Evolutionary conservation across 768 basidiomycete genomes (phyloP), one percentile per base, ranked within the genome.

Genomic region (Leccinum aurantiacum): DNA sequence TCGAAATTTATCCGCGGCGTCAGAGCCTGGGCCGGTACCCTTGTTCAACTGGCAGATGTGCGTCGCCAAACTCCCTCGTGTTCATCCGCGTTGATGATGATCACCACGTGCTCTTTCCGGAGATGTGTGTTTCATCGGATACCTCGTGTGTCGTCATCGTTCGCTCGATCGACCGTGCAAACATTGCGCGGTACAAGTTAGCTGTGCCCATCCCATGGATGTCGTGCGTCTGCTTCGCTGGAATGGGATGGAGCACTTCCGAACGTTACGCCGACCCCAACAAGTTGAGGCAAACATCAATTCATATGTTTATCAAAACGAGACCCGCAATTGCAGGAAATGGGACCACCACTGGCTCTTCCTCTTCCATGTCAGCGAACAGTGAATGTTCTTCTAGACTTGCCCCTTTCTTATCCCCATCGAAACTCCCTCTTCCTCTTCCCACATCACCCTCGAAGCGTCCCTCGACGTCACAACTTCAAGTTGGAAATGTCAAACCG

Each of bases 361-460:
- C 52, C 10, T 14, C 49, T 49, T 59, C 63, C 6, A 55, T 58
- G 5, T 63, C 62, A 14, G 64, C 54, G 15, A 53, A 37, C 37
- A 61, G 3, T 14, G 59, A 11, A 63, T 64, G 44, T 38, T 22
- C 48, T 9, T 67, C 66, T 33, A 63, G 25, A 57, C 22, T 15
- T 2, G 22, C 49, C 11, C 44, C 59, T 14, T 29, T 47, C n/a
- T 50, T 57, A 2, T 74, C 72, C 31, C 67, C 71, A 14, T 74
- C 73, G 1, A 74, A 72, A 55, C 63, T 73, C 0, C 73, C 73
- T 41, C 58, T 73, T 56, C 70, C 2, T 29, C 27, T 29, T 29
- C 27, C 19, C 51, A 6, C 10, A 33, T 72, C 67, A 2, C 64
- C 68, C 1, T 44, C 33, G 6, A 73, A 71, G 29, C 63, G 57